Conservation (phyloP, 768 basidiomycete genomes). For the Dacryopinax spathularia region DNA sequence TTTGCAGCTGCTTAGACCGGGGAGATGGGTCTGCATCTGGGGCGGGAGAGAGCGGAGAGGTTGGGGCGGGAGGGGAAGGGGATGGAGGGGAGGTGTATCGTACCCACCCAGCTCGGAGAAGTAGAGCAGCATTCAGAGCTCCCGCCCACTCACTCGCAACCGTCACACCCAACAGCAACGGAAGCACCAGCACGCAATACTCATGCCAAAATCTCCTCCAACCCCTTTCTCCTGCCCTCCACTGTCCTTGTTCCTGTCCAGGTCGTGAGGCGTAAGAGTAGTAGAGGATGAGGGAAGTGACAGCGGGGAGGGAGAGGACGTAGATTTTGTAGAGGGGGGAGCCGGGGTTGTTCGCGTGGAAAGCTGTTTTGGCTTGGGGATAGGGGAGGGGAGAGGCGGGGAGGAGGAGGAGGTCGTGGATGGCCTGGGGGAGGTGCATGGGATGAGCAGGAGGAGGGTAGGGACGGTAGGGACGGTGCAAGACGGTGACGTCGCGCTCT, state of each 20-base stretch:
- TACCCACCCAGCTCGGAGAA: constrained; percentile 33
- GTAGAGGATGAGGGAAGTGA: not conserved
- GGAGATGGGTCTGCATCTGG: not conserved
- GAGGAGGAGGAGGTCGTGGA: not conserved
- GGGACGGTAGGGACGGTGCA: too few relatives aligned
- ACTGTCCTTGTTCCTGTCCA: not conserved
- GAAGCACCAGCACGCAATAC: constrained; percentile 53
- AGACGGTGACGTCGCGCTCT: too few relatives aligned
- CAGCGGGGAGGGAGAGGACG: not conserved
- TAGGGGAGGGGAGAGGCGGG: not conserved
- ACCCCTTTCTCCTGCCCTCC: not conserved
- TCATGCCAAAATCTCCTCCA: constrained; percentile 32
- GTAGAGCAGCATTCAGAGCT: constrained; percentile 36
- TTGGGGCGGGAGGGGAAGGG: constrained; percentile 14
- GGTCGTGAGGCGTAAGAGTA: not conserved
- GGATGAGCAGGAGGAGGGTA: not conserved
- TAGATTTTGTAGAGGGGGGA: not conserved
- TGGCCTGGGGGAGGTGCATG: not conserved
- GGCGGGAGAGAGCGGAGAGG: constrained; percentile 2
- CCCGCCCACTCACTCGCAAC: constrained; percentile 47
- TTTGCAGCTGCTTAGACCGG: not conserved
- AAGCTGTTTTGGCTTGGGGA: not conserved
- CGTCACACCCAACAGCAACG: constrained; percentile 73
- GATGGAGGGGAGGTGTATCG: constrained; percentile 19
- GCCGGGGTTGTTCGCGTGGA: not conserved